These are phyloP conservation scores for Fraxinus quadrangulata DNA, from an alignment of 257 asterid species.

Conservation along the genomic window DNA sequence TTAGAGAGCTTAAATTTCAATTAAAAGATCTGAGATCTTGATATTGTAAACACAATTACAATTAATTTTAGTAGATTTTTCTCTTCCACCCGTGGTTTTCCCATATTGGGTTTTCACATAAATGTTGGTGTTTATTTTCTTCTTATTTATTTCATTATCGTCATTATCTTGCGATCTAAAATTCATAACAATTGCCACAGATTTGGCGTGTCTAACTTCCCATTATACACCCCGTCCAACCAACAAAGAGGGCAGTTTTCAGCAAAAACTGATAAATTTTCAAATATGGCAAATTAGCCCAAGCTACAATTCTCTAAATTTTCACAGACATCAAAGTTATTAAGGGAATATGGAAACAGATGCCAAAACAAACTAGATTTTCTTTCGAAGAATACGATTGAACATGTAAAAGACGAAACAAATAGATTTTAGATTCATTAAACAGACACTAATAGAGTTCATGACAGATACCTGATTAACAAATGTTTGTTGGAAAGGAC, in stretches of 20 bases:
- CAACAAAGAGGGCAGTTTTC: neutral
- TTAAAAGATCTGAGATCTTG: no score
- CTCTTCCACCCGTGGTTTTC: no score
- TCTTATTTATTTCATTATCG: no score
- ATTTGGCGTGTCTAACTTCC: neutral
- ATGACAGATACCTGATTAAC: slow-evolving; percentile 73
- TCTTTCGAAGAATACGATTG: slow-evolving; percentile 3
- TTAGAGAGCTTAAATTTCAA: no score
- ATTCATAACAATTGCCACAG: neutral
- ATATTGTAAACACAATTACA: no score
- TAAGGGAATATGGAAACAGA: slow-evolving; percentile 6
- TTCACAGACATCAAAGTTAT: neutral
- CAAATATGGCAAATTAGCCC: neutral
- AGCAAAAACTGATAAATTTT: neutral
- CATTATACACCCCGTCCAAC: neutral
- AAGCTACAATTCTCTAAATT: slow-evolving; percentile 5
- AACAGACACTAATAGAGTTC: slow-evolving; percentile 17
- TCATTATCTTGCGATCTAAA: no score
- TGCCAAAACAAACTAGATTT: slow-evolving; percentile 7
- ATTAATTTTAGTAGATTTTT: no score
- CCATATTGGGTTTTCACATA: no score
- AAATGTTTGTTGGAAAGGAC: slow-evolving; percentile 92
- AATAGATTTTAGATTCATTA: neutral
- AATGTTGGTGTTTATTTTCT: no score
- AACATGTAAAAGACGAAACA: slow-evolving; percentile 14